A percentile compares a stretch with the other conserved stretches of the same genome.
These are phyloP conservation scores for Lichtheimia ornata DNA, from an alignment of 371 early-diverging fungal genomes.

Conservation along the genomic window DNA sequence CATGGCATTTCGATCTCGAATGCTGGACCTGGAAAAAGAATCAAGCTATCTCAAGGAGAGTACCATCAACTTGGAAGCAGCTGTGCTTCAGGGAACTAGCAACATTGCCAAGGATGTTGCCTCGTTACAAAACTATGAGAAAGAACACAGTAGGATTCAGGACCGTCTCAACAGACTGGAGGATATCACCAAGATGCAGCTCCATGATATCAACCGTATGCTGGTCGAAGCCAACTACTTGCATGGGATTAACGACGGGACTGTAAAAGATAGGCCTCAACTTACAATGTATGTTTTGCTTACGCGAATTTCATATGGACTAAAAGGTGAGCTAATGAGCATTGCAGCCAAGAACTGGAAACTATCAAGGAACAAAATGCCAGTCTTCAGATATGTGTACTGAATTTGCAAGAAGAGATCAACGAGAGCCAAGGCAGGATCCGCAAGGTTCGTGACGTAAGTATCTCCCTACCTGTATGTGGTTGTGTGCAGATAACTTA, in stretches of 20 bases:
- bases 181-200: slow-evolving; percentile 64
- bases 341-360: slow-evolving; percentile 40
- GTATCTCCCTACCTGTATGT: not conserved
- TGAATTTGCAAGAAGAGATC: slow-evolving; percentile 70
- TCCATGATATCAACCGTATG: slow-evolving; percentile 71
- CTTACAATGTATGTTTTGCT: slow-evolving; percentile 37
- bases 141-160: slow-evolving; percentile 58
- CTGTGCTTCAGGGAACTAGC: slow-evolving; percentile 40
- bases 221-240: slow-evolving; percentile 61
- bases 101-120: slow-evolving; percentile 35
- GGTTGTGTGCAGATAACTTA: not conserved
- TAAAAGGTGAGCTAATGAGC: not conserved
- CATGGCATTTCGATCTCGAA: slow-evolving; percentile 51
- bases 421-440: slow-evolving; percentile 68
- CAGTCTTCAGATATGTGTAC: slow-evolving; percentile 58
- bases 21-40: slow-evolving; percentile 51
- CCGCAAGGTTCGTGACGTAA: slow-evolving; percentile 78
- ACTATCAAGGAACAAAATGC: slow-evolving; percentile 66
- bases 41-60: slow-evolving; percentile 35
- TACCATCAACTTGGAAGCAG: slow-evolving; percentile 29
- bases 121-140: slow-evolving; percentile 40
- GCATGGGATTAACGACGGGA: slow-evolving; percentile 43
- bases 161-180: slow-evolving; percentile 63
- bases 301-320: not conserved
- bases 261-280: slow-evolving; percentile 28